Conservation (phyloP, 179 eudicot species). For the Amaranthus tricolor region DNA sequence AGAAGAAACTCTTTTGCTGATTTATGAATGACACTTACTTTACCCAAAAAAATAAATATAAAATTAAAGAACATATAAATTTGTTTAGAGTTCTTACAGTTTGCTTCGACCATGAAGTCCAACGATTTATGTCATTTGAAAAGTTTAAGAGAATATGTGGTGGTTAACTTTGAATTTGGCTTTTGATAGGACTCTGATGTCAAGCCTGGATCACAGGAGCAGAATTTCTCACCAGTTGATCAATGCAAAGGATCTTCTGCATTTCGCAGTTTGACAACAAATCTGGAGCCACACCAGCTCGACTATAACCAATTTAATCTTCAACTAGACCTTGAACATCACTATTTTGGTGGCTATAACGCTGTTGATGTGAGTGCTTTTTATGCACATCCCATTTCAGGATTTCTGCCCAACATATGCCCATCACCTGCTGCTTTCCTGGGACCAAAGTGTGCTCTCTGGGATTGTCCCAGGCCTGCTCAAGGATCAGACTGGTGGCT, state of each 20-base stretch:
- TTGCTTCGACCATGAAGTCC: too few relatives aligned
- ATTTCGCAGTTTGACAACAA: slow-evolving; percentile 41
- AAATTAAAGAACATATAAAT: not conserved
- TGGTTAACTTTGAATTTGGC: slow-evolving; percentile 15
- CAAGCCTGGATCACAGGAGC: slow-evolving; percentile 48
- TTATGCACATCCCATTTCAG: slow-evolving; percentile 49
- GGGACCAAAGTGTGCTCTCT: slow-evolving; percentile 97
- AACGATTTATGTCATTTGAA: not conserved
- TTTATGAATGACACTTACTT: too few relatives aligned
- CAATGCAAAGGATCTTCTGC: slow-evolving; percentile 58
- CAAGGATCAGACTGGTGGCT: slow-evolving; percentile 71
- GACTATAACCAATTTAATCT: slow-evolving; percentile 59
- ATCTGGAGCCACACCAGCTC: slow-evolving; percentile 47
- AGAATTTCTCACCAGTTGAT: slow-evolving; percentile 42
- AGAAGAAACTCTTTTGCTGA: too few relatives aligned
- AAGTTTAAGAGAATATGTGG: slow-evolving; percentile 9
- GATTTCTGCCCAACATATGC: slow-evolving; percentile 50
- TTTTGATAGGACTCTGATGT: slow-evolving; percentile 50
- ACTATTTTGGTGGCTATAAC: slow-evolving; percentile 47
- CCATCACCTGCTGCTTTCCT: slow-evolving; percentile 93
- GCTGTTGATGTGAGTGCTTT: slow-evolving; percentile 43
- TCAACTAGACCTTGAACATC: slow-evolving; percentile 51
- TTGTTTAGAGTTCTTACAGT: not conserved
- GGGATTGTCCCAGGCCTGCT: slow-evolving; percentile 99
- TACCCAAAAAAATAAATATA: too few relatives aligned